Percentiles rank a stretch among this genome's conserved stretches.
phyloP scores from a whole-genome alignment of 805 yeast genomes.

The Wickerhamomyces tratensis region DNA sequence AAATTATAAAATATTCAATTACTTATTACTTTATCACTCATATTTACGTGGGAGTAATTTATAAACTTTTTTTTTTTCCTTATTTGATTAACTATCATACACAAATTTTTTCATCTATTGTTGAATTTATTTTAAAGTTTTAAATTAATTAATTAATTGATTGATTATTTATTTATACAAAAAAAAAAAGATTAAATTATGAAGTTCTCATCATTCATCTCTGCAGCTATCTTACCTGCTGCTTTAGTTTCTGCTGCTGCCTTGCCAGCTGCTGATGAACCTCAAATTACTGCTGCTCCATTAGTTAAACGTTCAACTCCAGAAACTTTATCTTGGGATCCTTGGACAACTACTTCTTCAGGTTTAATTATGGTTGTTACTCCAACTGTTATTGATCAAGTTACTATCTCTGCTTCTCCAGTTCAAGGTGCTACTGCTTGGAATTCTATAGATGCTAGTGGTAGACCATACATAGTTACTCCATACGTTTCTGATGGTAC shows the following conservation, averaged over 20 bases:
- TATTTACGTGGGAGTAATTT: too few species aligned
- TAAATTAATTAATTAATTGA: too few species aligned
- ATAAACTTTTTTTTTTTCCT: too few species aligned
- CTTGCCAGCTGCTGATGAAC: slow-evolving; percentile 7
- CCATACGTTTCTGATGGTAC: slow-evolving; percentile 27
- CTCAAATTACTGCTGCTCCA: slow-evolving; percentile 12
- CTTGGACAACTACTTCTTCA: slow-evolving; percentile 28
- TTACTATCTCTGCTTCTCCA: slow-evolving; percentile 32
- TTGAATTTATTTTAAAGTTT: too few species aligned
- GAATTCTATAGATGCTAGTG: slow-evolving; percentile 33
- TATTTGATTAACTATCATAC: too few species aligned
- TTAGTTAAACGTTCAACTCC: slow-evolving; percentile 11
- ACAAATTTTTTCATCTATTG: too few species aligned
- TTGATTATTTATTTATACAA: too few species aligned
- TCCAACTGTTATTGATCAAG: slow-evolving; percentile 39
- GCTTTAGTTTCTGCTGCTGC: slow-evolving; percentile 11
- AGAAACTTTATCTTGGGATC: slow-evolving; percentile 15
- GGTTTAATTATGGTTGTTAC: slow-evolving; percentile 33
- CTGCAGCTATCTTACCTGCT: neutral
- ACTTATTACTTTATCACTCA: too few species aligned
- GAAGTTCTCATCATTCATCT: neutral
- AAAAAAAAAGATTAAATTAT: too few species aligned
- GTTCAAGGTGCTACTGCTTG: slow-evolving; percentile 27
- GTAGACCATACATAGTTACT: slow-evolving; percentile 32
- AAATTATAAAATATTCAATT: too few species aligned